Evolutionary conservation across 1,284 basidiomycete species (phyloP).

Genomic region (Heterobasidion annosum): DNA sequence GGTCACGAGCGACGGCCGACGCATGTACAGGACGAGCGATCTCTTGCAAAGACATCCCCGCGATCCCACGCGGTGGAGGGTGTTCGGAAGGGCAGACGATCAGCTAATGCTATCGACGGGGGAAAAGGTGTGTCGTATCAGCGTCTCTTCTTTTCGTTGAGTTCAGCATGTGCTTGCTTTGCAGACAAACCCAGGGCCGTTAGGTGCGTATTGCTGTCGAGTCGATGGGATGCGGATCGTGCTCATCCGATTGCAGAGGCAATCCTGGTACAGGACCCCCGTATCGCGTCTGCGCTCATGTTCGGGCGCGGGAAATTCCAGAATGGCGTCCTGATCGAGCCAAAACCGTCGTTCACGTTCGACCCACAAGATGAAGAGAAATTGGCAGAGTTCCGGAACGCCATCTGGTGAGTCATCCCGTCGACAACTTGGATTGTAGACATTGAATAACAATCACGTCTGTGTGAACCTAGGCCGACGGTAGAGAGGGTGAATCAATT

Average conservation of each 20-base stretch:
- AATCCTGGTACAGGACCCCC: constrained; percentile 23
- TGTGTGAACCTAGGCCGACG: constrained; percentile 13
- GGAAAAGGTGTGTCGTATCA: constrained; percentile 18
- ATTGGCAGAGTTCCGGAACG: constrained; percentile 2
- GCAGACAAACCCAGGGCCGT: constrained; percentile 17
- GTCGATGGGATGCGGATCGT: neutral
- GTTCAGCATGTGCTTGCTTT: neutral
- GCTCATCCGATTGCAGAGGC: constrained; percentile 16
- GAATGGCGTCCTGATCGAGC: constrained; percentile 12
- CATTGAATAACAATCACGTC: neutral
- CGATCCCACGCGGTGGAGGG: constrained; percentile 14
- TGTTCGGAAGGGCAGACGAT: constrained; percentile 13
- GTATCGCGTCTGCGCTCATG: constrained; percentile 21
- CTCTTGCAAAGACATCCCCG: constrained; percentile 19
- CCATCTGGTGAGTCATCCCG: neutral
- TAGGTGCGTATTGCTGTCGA: constrained; percentile 5
- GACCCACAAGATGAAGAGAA: constrained; percentile 1
- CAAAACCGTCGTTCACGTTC: constrained; percentile 1
- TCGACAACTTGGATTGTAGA: neutral
- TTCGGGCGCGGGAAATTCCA: constrained; percentile 6
- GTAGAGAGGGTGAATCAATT: constrained; percentile 16
- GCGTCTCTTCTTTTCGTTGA: neutral
- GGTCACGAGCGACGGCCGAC: neutral
- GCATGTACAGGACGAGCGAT: constrained; percentile 10
- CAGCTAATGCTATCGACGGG: constrained; percentile 21